Percentiles rank a stretch among this genome's conserved stretches.
Conservation (phyloP, 73 alveolate species). For the Urostyla sp. region DNA sequence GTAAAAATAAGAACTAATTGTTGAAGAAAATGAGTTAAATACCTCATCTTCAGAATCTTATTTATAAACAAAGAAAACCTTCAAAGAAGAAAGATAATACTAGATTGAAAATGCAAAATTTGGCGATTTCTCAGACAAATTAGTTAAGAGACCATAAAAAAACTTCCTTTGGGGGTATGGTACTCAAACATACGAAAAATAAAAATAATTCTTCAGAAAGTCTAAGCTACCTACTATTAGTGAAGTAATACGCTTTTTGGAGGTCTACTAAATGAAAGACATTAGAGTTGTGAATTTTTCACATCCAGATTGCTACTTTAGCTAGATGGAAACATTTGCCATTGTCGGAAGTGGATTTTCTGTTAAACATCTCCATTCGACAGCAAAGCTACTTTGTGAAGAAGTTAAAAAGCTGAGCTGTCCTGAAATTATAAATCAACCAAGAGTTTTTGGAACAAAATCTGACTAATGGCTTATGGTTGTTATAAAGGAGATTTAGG, state of each 20-base stretch:
- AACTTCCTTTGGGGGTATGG: slow-evolving; percentile 76
- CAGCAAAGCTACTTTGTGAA: slow-evolving; percentile 43
- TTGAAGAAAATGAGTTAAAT: neutral
- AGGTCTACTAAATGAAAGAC: slow-evolving; percentile 60
- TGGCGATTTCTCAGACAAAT: slow-evolving; percentile 61
- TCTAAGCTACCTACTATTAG: slow-evolving; percentile 64
- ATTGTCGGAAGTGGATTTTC: slow-evolving; percentile 66
- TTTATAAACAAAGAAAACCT: slow-evolving; percentile 17
- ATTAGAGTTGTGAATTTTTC: slow-evolving; percentile 59
- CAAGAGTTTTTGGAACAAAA: slow-evolving; percentile 53
- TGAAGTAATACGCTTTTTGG: slow-evolving; percentile 58
- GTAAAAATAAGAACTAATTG: too few relatives aligned
- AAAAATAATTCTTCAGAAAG: slow-evolving; percentile 16
- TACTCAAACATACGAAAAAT: slow-evolving; percentile 49
- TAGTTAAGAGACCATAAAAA: slow-evolving; percentile 72
- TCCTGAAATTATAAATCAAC: slow-evolving; percentile 51
- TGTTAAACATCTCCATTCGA: slow-evolving; percentile 53
- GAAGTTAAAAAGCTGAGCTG: slow-evolving; percentile 65
- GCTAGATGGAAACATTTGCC: slow-evolving; percentile 48
- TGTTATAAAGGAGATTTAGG: slow-evolving; percentile 58
- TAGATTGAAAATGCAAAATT: slow-evolving; percentile 63
- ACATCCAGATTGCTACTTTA: neutral
- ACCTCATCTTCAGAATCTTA: neutral
- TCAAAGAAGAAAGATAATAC: slow-evolving; percentile 7
- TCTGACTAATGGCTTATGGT: slow-evolving; percentile 65